Percentiles rank a stretch among this genome's conserved stretches.
Evolutionary conservation across 305 asterid species (phyloP).

Genomic region (Ilex paraguariensis): DNA sequence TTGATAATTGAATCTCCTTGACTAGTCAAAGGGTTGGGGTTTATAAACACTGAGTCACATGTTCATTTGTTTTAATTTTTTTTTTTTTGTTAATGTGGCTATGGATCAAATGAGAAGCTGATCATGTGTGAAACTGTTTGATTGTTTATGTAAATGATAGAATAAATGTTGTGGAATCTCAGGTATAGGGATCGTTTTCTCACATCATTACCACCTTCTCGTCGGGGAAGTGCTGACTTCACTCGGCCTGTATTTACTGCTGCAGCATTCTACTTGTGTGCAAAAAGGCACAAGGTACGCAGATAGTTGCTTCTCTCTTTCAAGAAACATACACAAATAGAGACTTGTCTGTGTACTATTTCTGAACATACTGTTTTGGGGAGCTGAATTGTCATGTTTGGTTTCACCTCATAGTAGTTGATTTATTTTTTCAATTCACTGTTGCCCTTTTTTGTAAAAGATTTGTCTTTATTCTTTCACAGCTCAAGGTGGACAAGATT

Average conservation of each 20-base stretch:
- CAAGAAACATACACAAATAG: neutral
- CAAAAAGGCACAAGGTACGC: slow-evolving; percentile 76
- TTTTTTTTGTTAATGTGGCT: neutral
- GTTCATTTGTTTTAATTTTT: too few species aligned
- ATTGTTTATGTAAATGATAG: too few species aligned
- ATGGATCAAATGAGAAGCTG: neutral
- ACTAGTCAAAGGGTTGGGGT: neutral
- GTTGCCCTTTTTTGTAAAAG: neutral
- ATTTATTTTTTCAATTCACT: neutral
- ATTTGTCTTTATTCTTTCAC: neutral
- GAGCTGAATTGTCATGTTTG: neutral
- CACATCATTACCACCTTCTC: slow-evolving; percentile 74
- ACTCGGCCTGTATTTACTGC: slow-evolving; percentile 83
- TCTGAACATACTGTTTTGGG: neutral
- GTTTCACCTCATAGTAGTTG: neutral
- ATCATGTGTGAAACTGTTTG: neutral
- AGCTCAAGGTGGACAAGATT: slow-evolving; percentile 81
- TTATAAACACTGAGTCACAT: neutral
- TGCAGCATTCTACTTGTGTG: slow-evolving; percentile 70
- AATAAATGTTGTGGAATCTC: slow-evolving; percentile 9
- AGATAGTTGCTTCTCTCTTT: neutral
- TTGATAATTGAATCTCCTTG: neutral
- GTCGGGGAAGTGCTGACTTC: slow-evolving; percentile 79
- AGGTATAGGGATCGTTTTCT: slow-evolving; percentile 84
- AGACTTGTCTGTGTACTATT: neutral